A percentile compares a stretch with the other conserved stretches of the same genome.
Conservation (phyloP, 805 yeast genomes). For the Kluyveromyces nonfermentans region DNA sequence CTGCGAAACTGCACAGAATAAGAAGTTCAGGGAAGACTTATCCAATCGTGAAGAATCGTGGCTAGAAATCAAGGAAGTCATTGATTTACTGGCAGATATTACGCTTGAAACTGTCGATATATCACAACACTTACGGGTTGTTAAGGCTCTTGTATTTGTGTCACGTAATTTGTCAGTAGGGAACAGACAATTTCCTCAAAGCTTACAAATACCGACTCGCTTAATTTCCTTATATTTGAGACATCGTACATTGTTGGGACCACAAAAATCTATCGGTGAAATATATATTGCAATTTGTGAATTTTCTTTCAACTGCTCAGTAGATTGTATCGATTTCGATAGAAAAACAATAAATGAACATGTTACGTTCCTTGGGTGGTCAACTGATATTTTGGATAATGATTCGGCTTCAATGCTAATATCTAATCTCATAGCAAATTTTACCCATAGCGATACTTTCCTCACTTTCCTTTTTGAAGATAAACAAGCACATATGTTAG, state of each 20-base stretch:
- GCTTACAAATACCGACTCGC: conserved; percentile 12
- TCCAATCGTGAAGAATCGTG: conserved; percentile 22
- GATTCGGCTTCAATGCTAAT: not conserved
- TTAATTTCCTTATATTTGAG: conserved; percentile 7
- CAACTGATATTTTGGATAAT: not conserved
- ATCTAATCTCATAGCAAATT: conserved; percentile 11
- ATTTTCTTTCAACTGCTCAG: conserved; percentile 21
- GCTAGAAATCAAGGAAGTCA: conserved; percentile 12
- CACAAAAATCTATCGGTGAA: conserved; percentile 5
- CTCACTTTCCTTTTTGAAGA: conserved; percentile 18
- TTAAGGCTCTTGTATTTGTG: conserved; percentile 42
- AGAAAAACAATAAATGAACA: conserved; percentile 10
- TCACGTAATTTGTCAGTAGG: conserved; percentile 37
- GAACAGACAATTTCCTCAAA: conserved; percentile 25
- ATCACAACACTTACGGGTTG: conserved; percentile 24
- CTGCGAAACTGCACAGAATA: conserved; percentile 10
- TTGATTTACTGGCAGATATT: not conserved
- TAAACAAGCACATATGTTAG: conserved; percentile 7
- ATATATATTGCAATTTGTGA: conserved; percentile 11
- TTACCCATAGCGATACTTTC: conserved; percentile 19
- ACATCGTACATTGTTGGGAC: not conserved
- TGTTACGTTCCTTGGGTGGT: conserved; percentile 10
- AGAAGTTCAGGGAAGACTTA: conserved; percentile 17
- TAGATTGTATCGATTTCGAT: conserved; percentile 13
- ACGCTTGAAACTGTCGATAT: conserved; percentile 4